phyloP scores from a whole-genome alignment of 768 basidiomycete species.

The Tephrocybe sp. region DNA sequence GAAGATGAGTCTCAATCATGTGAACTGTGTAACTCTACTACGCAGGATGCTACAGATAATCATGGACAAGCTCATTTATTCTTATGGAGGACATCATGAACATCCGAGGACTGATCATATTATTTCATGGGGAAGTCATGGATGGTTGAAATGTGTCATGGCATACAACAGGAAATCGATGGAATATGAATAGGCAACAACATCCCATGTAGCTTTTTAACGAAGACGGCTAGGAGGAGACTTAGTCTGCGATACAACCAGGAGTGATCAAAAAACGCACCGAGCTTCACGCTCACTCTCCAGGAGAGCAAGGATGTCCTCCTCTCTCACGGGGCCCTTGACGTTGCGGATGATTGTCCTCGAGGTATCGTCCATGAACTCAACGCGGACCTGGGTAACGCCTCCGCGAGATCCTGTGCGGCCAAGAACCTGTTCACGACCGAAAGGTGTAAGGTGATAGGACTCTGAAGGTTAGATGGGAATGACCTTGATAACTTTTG shows the following conservation, averaged over 20 bases:
- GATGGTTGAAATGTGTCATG: slow-evolving; percentile 3
- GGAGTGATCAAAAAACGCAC: slow-evolving; percentile 47
- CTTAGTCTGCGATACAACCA: not conserved
- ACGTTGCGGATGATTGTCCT: slow-evolving; percentile 99
- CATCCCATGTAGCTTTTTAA: slow-evolving; percentile 20
- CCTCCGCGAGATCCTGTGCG: slow-evolving; percentile 98
- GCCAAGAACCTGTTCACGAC: slow-evolving; percentile 76
- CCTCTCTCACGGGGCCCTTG: slow-evolving; percentile 94
- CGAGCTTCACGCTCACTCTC: slow-evolving; percentile 99
- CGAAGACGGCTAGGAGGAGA: slow-evolving; percentile 32
- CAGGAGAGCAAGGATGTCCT: slow-evolving; percentile 94
- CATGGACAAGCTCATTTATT: too few relatives aligned
- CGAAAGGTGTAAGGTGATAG: not conserved
- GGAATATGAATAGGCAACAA: slow-evolving; percentile 5
- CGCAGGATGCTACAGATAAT: too few relatives aligned
- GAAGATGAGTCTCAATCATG: too few relatives aligned
- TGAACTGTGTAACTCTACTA: too few relatives aligned
- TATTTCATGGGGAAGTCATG: too few relatives aligned
- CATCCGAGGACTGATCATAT: too few relatives aligned
- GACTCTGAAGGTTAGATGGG: not conserved
- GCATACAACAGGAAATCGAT: slow-evolving; percentile 12
- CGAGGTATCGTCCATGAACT: slow-evolving; percentile 96
- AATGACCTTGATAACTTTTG: slow-evolving; percentile 91
- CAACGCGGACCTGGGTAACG: slow-evolving; percentile 98
- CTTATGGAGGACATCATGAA: too few relatives aligned